Percentiles rank a stretch among this genome's conserved stretches.
phyloP scores from a whole-genome alignment of 352 stramenopile genomes.

The Phytophthora brassicae region DNA sequence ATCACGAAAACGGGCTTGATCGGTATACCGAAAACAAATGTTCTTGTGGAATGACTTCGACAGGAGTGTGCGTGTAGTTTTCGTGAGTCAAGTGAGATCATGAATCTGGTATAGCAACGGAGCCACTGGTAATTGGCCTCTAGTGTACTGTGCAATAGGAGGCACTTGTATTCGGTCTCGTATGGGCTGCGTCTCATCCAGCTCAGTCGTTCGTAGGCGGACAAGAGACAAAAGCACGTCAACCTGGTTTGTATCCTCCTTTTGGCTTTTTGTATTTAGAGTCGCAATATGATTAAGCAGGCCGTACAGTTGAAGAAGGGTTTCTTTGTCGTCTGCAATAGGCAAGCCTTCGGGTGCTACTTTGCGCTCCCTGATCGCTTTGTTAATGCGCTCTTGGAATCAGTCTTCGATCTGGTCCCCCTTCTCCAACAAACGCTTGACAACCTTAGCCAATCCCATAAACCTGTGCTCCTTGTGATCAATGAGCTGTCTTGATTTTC shows the following conservation, averaged over 20 bases:
- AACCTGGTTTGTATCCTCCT: too few species aligned
- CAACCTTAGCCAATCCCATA: conserved; percentile 8
- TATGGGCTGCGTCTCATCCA: not conserved
- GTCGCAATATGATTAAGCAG: conserved; percentile 1
- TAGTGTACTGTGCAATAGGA: too few species aligned
- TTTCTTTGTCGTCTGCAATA: too few species aligned
- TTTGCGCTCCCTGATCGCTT: conserved; percentile 11
- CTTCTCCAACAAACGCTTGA: conserved; percentile 7
- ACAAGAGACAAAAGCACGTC: conserved; percentile 3
- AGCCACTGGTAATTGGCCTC: too few species aligned
- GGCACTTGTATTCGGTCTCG: not conserved
- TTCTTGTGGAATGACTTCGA: not conserved
- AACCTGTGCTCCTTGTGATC: conserved; percentile 10
- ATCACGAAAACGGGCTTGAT: not conserved
- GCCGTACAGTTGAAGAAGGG: conserved; percentile 5
- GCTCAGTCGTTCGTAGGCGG: not conserved
- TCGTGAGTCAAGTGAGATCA: not conserved
- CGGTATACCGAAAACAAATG: not conserved
- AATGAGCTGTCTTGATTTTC: not conserved
- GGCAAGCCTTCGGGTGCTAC: too few species aligned
- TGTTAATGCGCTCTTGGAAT: conserved; percentile 11
- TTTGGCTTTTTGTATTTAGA: conserved; percentile 10
- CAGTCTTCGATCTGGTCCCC: conserved; percentile 16
- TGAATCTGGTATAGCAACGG: not conserved
- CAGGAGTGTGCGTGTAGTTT: not conserved